Evolutionary conservation across 1,284 basidiomycete genomes (phyloP).

Genomic region (Ceratobasidium sp.): DNA sequence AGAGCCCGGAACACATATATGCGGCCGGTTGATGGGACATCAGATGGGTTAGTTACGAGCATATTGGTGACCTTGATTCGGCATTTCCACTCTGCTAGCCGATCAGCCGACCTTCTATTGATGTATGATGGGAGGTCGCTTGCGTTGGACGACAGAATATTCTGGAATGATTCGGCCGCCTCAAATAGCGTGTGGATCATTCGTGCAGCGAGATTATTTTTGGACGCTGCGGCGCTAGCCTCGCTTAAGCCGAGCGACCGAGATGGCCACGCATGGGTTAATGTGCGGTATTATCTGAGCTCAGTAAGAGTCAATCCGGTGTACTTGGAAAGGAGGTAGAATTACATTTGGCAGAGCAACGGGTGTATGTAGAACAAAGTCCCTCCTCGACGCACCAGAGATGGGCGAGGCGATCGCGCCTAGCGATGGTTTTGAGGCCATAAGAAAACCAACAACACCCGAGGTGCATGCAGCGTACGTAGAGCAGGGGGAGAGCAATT

Average conservation of each 20-base stretch:
- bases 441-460: too few species aligned
- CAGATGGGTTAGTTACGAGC: neutral
- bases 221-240: neutral
- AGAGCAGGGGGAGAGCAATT: too few species aligned
- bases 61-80: neutral
- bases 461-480: too few species aligned
- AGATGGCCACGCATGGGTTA: neutral
- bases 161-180: neutral
- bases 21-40: neutral
- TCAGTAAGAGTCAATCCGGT: too few species aligned
- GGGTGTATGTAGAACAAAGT: too few species aligned
- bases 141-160: neutral
- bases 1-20: neutral
- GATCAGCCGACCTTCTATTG: neutral
- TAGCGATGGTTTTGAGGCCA: too few species aligned
- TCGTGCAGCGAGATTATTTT: neutral
- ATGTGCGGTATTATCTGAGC: too few species aligned
- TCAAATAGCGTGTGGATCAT: neutral
- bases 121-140: neutral
- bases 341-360: too few species aligned
- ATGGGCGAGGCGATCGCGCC: too few species aligned
- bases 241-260: neutral
- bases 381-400: too few species aligned
- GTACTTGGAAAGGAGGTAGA: too few species aligned
- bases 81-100: neutral